A percentile compares a stretch with the other conserved stretches of the same genome.
Evolutionary conservation across 1,284 basidiomycete genomes (phyloP).

Genomic region (Anthracocystis panici-leucophaei): DNA sequence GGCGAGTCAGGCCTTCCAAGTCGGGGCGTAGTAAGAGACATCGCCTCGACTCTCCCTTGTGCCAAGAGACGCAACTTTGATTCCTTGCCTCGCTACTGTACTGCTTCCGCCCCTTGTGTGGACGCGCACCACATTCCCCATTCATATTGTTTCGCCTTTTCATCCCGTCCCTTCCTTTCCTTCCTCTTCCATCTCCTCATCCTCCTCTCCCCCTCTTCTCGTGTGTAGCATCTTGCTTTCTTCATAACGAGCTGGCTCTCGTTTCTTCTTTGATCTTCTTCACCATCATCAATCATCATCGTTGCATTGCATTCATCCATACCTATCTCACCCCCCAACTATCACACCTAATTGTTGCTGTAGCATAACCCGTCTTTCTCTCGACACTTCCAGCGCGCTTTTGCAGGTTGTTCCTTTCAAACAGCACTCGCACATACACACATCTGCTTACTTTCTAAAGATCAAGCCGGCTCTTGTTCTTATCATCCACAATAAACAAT

Average conservation of each 20-base stretch:
- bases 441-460: background rate
- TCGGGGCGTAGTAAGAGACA: background rate
- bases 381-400: background rate
- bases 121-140: conserved; percentile 31
- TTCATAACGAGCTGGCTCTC: conserved; percentile 42
- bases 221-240: conserved; percentile 22
- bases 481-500: conserved; percentile 5
- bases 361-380: background rate
- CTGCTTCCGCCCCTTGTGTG: too few species aligned
- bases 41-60: background rate
- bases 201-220: conserved; percentile 14
- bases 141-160: conserved; percentile 11
- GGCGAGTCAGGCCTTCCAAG: background rate
- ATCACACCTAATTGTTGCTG: background rate
- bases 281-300: background rate
- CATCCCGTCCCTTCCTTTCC: conserved; percentile 14
- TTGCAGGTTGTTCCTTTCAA: conserved; percentile 3
- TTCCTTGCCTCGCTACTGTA: conserved; percentile 12
- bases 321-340: too few species aligned
- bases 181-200: conserved; percentile 15
- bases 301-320: too few species aligned
- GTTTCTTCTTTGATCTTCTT: conserved; percentile 13
- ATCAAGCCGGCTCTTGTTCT: conserved; percentile 6
- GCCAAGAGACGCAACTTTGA: conserved; percentile 32
- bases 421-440: background rate